Conservation (phyloP, 176 grass and related monocot species). For the Oryza meridionalis region DNA sequence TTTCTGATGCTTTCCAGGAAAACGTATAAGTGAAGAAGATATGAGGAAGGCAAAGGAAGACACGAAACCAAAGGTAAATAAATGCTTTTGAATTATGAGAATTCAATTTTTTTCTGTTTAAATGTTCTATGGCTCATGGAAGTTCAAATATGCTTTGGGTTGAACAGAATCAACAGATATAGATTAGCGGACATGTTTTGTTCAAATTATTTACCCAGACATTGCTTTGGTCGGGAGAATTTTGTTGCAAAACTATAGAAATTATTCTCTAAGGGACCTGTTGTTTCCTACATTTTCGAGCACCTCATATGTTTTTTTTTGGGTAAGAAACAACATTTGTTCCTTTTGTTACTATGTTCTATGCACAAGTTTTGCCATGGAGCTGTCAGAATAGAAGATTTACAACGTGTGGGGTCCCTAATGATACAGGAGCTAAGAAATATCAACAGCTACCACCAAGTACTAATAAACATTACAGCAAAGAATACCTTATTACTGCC, state of each 20-base stretch:
- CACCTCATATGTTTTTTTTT: background rate
- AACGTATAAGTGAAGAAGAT: constrained; percentile 77
- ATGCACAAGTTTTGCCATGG: background rate
- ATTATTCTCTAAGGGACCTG: background rate
- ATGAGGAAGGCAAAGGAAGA: constrained; percentile 71
- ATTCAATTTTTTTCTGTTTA: constrained; percentile 11
- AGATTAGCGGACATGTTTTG: background rate
- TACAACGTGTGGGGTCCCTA: background rate
- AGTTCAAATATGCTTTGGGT: background rate
- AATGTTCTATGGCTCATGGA: constrained; percentile 31
- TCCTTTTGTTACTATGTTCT: background rate
- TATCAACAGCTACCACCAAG: constrained; percentile 3
- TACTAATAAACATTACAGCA: background rate
- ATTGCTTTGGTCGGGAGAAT: constrained; percentile 2
- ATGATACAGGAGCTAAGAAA: background rate
- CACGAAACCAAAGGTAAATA: constrained; percentile 78
- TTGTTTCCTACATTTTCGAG: background rate
- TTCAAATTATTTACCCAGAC: constrained; percentile 21
- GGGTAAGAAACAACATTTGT: background rate
- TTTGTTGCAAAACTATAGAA: background rate
- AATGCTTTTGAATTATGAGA: constrained; percentile 19
- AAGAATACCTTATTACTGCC: constrained; percentile 6
- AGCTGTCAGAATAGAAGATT: background rate
- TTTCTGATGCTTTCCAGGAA: constrained; percentile 59
- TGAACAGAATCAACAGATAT: background rate